Evolutionary conservation across 768 basidiomycete genomes (phyloP).

Genomic region (Boletus reticuloceps): DNA sequence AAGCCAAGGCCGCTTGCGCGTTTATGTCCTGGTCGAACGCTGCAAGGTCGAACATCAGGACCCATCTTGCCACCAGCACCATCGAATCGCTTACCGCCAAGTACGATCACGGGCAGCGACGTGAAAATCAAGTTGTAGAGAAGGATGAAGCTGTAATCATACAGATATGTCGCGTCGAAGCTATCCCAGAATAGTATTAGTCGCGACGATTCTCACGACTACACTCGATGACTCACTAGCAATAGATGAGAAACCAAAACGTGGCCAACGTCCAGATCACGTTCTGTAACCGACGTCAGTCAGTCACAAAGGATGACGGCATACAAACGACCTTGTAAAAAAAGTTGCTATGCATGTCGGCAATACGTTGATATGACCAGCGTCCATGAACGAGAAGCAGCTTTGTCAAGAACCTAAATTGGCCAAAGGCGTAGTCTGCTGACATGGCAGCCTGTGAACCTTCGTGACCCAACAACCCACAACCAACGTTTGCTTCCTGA

Average conservation of each 20-base stretch:
- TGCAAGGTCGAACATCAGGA: slow-evolving; percentile 8
- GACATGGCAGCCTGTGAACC: slow-evolving; percentile 99
- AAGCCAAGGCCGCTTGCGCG: slow-evolving; percentile 83
- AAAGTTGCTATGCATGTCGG: slow-evolving; percentile 97
- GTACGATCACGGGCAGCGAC: slow-evolving; percentile 84
- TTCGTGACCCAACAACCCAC: slow-evolving; percentile 90
- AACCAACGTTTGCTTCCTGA: slow-evolving; percentile 97
- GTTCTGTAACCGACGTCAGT: slow-evolving; percentile 45
- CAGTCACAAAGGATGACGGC: not conserved
- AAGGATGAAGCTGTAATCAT: slow-evolving; percentile 91
- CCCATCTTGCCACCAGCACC: not conserved
- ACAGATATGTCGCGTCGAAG: slow-evolving; percentile 93
- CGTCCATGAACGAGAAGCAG: slow-evolving; percentile 91
- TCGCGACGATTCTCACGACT: not conserved
- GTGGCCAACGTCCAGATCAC: slow-evolving; percentile 91
- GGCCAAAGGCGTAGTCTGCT: slow-evolving; percentile 97
- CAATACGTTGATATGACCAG: slow-evolving; percentile 95
- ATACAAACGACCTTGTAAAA: slow-evolving; percentile 77
- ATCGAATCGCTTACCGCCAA: slow-evolving; percentile 63
- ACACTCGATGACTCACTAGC: slow-evolving; percentile 50
- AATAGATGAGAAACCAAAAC: slow-evolving; percentile 94
- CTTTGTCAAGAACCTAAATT: slow-evolving; percentile 92
- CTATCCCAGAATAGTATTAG: slow-evolving; percentile 37
- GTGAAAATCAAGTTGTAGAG: slow-evolving; percentile 93
- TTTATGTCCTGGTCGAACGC: slow-evolving; percentile 97